Percentiles rank a stretch among this genome's conserved stretches.
Evolutionary conservation across 2,329 filamentous ascomycete genomes (phyloP).

Genomic region (Ophiostoma piceae): DNA sequence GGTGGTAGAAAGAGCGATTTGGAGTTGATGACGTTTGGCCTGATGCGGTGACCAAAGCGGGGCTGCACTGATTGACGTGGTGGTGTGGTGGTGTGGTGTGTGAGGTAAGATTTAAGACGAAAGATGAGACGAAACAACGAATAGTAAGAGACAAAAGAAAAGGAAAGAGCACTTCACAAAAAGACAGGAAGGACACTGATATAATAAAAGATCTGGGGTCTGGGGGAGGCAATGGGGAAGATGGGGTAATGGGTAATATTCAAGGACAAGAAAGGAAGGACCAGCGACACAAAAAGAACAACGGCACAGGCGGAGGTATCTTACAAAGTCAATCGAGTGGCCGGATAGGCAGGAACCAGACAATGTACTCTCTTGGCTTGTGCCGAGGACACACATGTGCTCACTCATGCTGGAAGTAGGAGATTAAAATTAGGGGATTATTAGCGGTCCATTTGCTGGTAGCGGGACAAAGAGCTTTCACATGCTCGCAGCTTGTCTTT

Average conservation of each 20-base stretch:
- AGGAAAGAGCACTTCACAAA: neutral
- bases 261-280: neutral
- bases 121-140: neutral
- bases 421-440: too few relatives aligned
- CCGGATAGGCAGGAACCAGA: slow-evolving; percentile 3
- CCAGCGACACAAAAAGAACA: neutral
- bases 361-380: neutral
- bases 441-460: too few relatives aligned
- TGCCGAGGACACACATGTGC: too few relatives aligned
- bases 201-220: slow-evolving; percentile 9
- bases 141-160: neutral
- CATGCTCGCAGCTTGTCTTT: too few relatives aligned
- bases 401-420: too few relatives aligned
- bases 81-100: slow-evolving; percentile 1
- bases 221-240: neutral
- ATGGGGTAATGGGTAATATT: neutral
- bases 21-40: slow-evolving; percentile 11
- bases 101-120: neutral
- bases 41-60: slow-evolving; percentile 8
- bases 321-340: neutral
- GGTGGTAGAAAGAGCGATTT: neutral
- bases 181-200: neutral
- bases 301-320: neutral
- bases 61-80: neutral
- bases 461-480: neutral